Evolutionary conservation across 2,329 filamentous ascomycete species (phyloP), one percentile per base, ranked within the genome.

Genomic region (Aspergillus sp.): DNA sequence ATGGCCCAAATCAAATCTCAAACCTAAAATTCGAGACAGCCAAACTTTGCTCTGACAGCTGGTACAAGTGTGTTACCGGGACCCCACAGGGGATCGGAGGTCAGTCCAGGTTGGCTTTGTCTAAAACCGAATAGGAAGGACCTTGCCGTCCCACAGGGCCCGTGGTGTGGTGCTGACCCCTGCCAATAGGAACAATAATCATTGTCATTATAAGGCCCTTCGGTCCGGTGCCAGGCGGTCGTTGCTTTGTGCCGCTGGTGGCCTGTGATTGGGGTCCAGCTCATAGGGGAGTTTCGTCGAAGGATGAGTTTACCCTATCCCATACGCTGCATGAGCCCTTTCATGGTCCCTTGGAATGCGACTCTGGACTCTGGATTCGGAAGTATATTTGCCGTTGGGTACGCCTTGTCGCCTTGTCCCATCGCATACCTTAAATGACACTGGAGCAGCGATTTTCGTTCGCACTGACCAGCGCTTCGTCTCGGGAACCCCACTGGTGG

Each of bases 391-490:
- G 8, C 9, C 27, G 9, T 11, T 31, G 27, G 27, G 9, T 4
- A 31, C 27, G 27, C 8, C 27, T 31, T 31, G 27, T 8, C 27
- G 27, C 8, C 27, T 31, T 31, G 27, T 9, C 27, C 27, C 27
- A 31, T 31, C 9, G 27, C 27, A 31, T 31, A 31, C 27, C 27
- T 31, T 9, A 24, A 50, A 8, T 50, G 11, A 41, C 44, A 45
- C 41, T 41, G 41, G 7, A 45, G 24, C 41, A n/a, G 27, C 33
- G 43, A 47, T 47, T 47, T 43, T 35, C 35, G 9, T 31, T 31
- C 17, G 61, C 61, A 62, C 61, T 61, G 61, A 62, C 58, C 58
- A 62, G 46, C 60, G 23, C 27, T 50, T 49, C 52, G 57, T 23
- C 33, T 23, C 21, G 27, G 48, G 21, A 49, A 49, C 58, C 49